Base-by-base conservation (phyloP, 352 stramenopile genomes). In the Phytopythium montanum region DNA sequence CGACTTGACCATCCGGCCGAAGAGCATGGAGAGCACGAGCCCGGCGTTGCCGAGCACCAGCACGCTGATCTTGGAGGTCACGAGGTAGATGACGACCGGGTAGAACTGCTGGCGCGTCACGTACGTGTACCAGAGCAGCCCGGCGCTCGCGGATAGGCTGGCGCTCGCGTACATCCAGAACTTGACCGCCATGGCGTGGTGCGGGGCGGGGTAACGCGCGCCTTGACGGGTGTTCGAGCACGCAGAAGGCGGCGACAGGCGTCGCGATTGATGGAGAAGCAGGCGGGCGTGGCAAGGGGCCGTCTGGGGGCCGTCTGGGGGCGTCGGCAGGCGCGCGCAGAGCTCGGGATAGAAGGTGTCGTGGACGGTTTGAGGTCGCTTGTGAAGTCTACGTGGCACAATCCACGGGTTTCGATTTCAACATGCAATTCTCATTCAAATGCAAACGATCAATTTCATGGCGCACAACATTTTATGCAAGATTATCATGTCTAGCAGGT, bases 61-160 rank as follows among this genome's bases (percentile, higher is more conserved):
- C 34, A 99, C 94, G 55, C 95, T 97, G 51, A 98, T 77, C 72
- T 99, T 99, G 67, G 92, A 98, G 5, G 94, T 98, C 44, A 96
- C 88, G 16, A 99, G 78, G 66, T 98, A 99, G 33, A 99, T 92
- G 21, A 99, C 72, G 5, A 95, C 95, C 42, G 97, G 83, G 68
- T 99, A 99, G 83, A 99, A 99, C 69, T 95, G 85, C 78, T 99
- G 95, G 16, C 94, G 79, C 52, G 95, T 98, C 59, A 90, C 73
- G 60, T 98, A 93, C 42, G 96, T 97, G 72, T 99, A 98, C 61
- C 72, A 88, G 18, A 99, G 61, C 42, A 98, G 75, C 4, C 75
- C 75, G 9, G 87, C 68, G 49, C 92, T 96, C 13, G 84, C 75
- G 28, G 87, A 48, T 33, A 98, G 79, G 52, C 88, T 98, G 42